A percentile compares a stretch with the other conserved stretches of the same genome.
Evolutionary conservation across 2,329 filamentous ascomycete genomes (phyloP).

Genomic region (Verticillium alfalfae): DNA sequence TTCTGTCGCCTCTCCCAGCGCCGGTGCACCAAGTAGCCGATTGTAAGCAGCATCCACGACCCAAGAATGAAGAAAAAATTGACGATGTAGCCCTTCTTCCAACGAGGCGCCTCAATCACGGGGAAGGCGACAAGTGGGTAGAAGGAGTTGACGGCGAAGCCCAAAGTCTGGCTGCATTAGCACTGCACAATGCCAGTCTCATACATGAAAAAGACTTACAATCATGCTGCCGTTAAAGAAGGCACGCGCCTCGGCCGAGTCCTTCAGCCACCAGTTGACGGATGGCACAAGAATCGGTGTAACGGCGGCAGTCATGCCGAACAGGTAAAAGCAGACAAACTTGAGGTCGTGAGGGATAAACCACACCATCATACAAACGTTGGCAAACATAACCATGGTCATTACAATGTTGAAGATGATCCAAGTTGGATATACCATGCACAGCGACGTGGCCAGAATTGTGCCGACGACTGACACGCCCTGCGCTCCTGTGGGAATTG

Average conservation of each 20-base stretch:
- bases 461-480: constrained; percentile 18
- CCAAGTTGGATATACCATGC: constrained; percentile 26
- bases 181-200: neutral
- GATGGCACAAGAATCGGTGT: constrained; percentile 16
- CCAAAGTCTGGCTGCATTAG: constrained; percentile 7
- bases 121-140: constrained; percentile 14
- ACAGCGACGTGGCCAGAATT: constrained; percentile 19
- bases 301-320: constrained; percentile 15
- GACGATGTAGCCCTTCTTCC: constrained; percentile 16
- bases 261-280: constrained; percentile 17
- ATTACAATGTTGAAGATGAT: constrained; percentile 18
- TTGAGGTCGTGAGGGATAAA: constrained; percentile 12
- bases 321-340: constrained; percentile 14
- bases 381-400: constrained; percentile 11
- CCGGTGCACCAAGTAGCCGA: constrained; percentile 6
- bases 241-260: constrained; percentile 15
- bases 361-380: constrained; percentile 13
- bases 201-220: constrained; percentile 1
- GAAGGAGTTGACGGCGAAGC: constrained; percentile 13
- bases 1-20: constrained; percentile 6
- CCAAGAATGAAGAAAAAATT: constrained; percentile 13
- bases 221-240: constrained; percentile 16
- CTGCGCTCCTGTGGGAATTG: constrained; percentile 16
- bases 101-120: constrained; percentile 13
- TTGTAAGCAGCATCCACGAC: constrained; percentile 6